A percentile compares a stretch with the other conserved stretches of the same genome.
Evolutionary conservation across 129 eudicot genomes (phyloP).

Genomic region (Saussurea involucrata): DNA sequence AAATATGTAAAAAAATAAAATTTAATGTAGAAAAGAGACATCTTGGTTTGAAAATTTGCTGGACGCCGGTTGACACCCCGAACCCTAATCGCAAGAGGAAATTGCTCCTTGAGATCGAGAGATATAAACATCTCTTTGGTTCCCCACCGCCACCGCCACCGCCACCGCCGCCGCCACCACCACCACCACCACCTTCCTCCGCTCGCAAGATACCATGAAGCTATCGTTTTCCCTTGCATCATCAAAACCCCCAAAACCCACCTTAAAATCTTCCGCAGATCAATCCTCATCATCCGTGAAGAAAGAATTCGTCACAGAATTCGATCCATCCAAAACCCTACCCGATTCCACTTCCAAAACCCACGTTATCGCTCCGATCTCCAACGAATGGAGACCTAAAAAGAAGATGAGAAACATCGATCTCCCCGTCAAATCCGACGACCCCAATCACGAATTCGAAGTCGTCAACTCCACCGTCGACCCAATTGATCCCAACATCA

Average conservation of each 20-base stretch:
- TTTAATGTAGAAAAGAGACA: not conserved
- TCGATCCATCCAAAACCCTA: constrained; percentile 51
- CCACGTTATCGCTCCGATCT: constrained; percentile 55
- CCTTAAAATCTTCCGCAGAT: constrained; percentile 17
- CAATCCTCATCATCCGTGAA: constrained; percentile 4
- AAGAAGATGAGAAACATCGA: constrained; percentile 54
- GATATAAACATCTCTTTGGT: not conserved
- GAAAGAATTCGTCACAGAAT: constrained; percentile 53
- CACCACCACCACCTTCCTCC: not conserved
- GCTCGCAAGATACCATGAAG: constrained; percentile 30
- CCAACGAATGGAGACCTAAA: constrained; percentile 52
- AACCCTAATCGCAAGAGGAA: not conserved
- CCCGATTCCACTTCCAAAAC: constrained; percentile 22
- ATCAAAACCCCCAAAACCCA: constrained; percentile 49
- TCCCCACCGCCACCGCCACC: too few species aligned
- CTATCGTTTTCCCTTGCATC: constrained; percentile 48
- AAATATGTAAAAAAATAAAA: not conserved
- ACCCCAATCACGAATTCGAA: constrained; percentile 56
- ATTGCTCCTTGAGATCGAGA: not conserved
- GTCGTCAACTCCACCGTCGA: constrained; percentile 23
- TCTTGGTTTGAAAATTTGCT: not conserved
- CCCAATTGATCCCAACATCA: constrained; percentile 27
- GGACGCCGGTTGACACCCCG: not conserved
- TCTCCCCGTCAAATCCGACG: constrained; percentile 41
- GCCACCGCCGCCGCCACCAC: not conserved